Conservation (phyloP, 331 rosid genomes). For the Arachis monticola region DNA sequence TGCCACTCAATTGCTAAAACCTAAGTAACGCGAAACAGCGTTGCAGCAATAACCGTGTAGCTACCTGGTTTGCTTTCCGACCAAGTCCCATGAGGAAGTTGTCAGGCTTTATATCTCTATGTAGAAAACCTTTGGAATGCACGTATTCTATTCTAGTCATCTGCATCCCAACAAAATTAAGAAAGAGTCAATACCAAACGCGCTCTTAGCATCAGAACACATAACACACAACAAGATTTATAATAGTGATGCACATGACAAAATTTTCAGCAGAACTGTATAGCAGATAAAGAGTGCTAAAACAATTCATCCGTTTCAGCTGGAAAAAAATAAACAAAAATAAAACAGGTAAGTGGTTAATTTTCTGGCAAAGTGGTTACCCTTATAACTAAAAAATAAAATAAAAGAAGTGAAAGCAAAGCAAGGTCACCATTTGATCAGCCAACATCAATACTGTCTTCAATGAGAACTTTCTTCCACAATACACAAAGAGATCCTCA, state of each 20-base stretch:
- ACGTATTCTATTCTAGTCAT: constrained; percentile 86
- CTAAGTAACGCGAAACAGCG: background rate
- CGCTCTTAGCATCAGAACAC: background rate
- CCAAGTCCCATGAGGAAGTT: constrained; percentile 99
- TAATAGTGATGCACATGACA: background rate
- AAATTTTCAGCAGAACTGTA: background rate
- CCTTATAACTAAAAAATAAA: background rate
- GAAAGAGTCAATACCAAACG: background rate
- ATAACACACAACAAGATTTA: background rate
- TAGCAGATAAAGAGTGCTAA: background rate
- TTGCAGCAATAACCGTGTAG: constrained; percentile 5
- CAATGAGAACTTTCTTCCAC: constrained; percentile 90
- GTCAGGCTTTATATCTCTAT: constrained; percentile 95
- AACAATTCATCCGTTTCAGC: background rate
- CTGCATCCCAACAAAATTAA: constrained; percentile 39
- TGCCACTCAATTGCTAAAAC: constrained; percentile 10
- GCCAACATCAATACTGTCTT: constrained; percentile 92
- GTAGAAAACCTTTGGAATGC: constrained; percentile 93
- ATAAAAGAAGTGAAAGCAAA: background rate
- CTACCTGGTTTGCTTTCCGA: constrained; percentile 97
- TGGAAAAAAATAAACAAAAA: no score
- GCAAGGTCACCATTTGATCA: constrained; percentile 84
- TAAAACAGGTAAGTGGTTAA: background rate
- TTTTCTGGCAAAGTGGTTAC: background rate
- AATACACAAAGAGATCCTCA: constrained; percentile 95